phyloP scores from a whole-genome alignment of 306 rosid genomes.

The Rosa rugosa region DNA sequence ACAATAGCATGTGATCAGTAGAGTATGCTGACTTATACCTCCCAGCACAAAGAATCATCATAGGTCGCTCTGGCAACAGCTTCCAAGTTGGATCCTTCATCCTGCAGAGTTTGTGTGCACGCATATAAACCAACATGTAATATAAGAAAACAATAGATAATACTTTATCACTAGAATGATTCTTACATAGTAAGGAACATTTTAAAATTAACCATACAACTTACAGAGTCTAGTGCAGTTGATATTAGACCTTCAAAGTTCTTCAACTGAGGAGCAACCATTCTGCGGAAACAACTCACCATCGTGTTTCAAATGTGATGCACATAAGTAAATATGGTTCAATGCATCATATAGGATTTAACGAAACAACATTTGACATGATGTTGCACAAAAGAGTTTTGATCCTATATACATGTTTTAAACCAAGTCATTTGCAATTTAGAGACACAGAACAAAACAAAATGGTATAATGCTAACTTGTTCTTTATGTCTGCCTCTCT shows the following conservation, averaged over 20 bases:
- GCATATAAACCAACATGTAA: background rate
- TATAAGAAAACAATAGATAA: background rate
- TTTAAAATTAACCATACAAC: slow-evolving; percentile 28
- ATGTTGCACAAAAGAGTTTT: background rate
- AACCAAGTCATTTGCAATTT: background rate
- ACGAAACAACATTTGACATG: background rate
- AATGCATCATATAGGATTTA: slow-evolving; percentile 7
- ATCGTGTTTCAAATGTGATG: slow-evolving; percentile 7
- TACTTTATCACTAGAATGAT: background rate
- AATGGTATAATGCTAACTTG: slow-evolving; percentile 32
- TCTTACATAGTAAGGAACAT: background rate
- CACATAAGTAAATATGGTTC: slow-evolving; percentile 5
- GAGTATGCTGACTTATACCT: slow-evolving; percentile 34
- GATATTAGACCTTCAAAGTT: slow-evolving; percentile 60
- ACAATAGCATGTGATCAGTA: background rate
- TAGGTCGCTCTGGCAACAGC: slow-evolving; percentile 25
- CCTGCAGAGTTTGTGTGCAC: slow-evolving; percentile 35
- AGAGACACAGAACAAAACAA: background rate
- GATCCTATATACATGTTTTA: background rate
- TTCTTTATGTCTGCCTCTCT: slow-evolving; percentile 73
- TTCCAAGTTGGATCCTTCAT: slow-evolving; percentile 47
- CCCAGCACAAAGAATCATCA: slow-evolving; percentile 60
- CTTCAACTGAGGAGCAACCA: slow-evolving; percentile 50
- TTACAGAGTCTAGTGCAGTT: slow-evolving; percentile 38
- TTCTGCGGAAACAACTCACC: slow-evolving; percentile 35